These are phyloP conservation scores for Aurinia saxatilis DNA, from an alignment of 345 rosid species.

Conservation along the genomic window DNA sequence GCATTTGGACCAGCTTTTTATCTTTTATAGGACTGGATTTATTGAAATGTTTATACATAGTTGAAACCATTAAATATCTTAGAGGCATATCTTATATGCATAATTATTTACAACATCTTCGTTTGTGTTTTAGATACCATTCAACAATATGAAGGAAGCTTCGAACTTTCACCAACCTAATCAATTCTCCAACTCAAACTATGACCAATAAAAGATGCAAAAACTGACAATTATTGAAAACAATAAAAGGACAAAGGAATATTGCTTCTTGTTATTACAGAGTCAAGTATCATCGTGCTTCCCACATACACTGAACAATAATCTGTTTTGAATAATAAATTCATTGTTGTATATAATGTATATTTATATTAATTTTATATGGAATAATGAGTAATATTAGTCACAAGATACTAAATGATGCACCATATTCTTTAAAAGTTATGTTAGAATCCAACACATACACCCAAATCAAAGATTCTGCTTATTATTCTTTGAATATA, in stretches of 20 bases:
- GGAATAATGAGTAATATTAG: background rate
- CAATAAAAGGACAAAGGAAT: background rate
- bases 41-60: background rate
- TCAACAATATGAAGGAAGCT: background rate
- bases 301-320: slow-evolving; percentile 21
- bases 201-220: background rate
- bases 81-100: background rate
- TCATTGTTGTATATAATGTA: background rate
- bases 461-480: slow-evolving; percentile 2
- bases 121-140: background rate
- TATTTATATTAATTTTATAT: background rate
- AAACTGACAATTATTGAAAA: background rate
- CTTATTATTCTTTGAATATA: background rate
- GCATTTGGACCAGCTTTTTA: too few species aligned
- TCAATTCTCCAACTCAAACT: slow-evolving; percentile 2
- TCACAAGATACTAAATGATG: background rate
- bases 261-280: slow-evolving; percentile 3
- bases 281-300: slow-evolving; percentile 27
- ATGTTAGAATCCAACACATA: slow-evolving; percentile 1
- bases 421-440: background rate
- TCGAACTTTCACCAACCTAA: background rate
- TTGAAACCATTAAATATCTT: background rate
- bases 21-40: too few species aligned
- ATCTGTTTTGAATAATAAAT: background rate
- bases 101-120: background rate